These are phyloP conservation scores for Kregervanrija delftensis DNA, from an alignment of 805 yeast species.

Conservation along the genomic window DNA sequence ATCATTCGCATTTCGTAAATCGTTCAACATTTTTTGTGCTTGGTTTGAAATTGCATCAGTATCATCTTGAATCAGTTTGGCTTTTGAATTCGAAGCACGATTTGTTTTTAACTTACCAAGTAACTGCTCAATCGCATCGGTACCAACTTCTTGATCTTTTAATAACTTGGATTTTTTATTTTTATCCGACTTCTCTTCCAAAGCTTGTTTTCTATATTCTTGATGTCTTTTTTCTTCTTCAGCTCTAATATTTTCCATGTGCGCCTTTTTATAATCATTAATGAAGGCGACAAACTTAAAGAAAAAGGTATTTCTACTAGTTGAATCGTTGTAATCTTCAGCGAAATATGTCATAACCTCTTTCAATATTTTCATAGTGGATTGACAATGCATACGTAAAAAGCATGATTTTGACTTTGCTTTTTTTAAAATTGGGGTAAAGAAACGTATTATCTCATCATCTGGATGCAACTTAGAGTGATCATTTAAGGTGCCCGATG, in stretches of 20 bases:
- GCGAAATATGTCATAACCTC: slow-evolving; percentile 65
- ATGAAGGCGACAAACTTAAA: slow-evolving; percentile 54
- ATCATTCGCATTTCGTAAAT: slow-evolving; percentile 1
- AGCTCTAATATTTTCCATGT: slow-evolving; percentile 53
- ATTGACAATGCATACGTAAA: slow-evolving; percentile 42
- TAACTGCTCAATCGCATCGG: slow-evolving; percentile 18
- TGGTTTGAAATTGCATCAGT: slow-evolving; percentile 12
- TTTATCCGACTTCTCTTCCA: slow-evolving; percentile 29
- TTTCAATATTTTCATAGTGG: slow-evolving; percentile 46
- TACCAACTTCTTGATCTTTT: slow-evolving; percentile 1
- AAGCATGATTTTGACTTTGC: slow-evolving; percentile 39
- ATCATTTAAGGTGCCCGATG: slow-evolving; percentile 61
- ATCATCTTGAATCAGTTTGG: slow-evolving; percentile 1
- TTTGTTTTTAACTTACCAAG: slow-evolving; percentile 12
- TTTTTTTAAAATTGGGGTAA: slow-evolving; percentile 30
- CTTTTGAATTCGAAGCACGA: too few relatives aligned
- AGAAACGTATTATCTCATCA: slow-evolving; percentile 51
- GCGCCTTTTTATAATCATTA: slow-evolving; percentile 56
- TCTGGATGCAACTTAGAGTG: slow-evolving; percentile 56
- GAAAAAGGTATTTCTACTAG: slow-evolving; percentile 54
- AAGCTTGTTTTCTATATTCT: slow-evolving; percentile 52
- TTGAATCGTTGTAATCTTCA: slow-evolving; percentile 50
- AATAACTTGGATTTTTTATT: neutral
- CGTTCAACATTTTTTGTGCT: slow-evolving; percentile 19
- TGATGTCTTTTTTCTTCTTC: slow-evolving; percentile 65